Evolutionary conservation across 805 yeast genomes (phyloP), one percentile per base, ranked within the genome.

Genomic region (Candida taoyuanica): DNA sequence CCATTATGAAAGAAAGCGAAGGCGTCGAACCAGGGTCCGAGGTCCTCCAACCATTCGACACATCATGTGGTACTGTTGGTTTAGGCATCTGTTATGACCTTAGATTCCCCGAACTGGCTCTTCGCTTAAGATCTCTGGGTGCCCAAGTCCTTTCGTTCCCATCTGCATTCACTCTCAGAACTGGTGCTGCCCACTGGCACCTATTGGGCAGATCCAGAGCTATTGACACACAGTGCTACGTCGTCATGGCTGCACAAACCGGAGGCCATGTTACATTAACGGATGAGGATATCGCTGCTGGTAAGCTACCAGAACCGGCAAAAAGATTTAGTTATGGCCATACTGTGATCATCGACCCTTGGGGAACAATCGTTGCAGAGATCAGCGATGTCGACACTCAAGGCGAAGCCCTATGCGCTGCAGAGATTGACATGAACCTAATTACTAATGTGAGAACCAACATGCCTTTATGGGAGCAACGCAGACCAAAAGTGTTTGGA

Each of bases 101-200:
- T 24, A 67, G 97, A 46, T 86, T 87, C 56, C 95, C 96, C 0
- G 96, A 88, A 56, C 62, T 85, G 33, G 79, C 93, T 2, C 51
- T 82, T 25, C 61, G 79, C 29, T 61, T 85, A 25, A 64, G 95
- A 36, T 55, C 74, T 8, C 50, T 63, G 36, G 95, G 96, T 3
- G 95, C 96, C 1, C 72, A 85, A 41, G 65, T 91, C 17, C 50
- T 91, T 28, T 74, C 91, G 3, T 91, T 68, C 51, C 98, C 98
- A 0, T 81, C 94, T 18, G 98, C 98, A 0, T 93, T 94, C 69
- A 93, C 96, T 0, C 74, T 84, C 56, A 78, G 80, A 46, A 91
- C 98, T 0, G 98, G 98, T 1, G 77, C 77, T 36, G 86, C 91
- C 1, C 98, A 91, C 55, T 91, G 97, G 95, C 78, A 78, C 37